Percentiles rank a stretch among this genome's conserved stretches.
Conservation (phyloP, 2,329 filamentous ascomycete species). For the Neofusicoccum sp. region DNA sequence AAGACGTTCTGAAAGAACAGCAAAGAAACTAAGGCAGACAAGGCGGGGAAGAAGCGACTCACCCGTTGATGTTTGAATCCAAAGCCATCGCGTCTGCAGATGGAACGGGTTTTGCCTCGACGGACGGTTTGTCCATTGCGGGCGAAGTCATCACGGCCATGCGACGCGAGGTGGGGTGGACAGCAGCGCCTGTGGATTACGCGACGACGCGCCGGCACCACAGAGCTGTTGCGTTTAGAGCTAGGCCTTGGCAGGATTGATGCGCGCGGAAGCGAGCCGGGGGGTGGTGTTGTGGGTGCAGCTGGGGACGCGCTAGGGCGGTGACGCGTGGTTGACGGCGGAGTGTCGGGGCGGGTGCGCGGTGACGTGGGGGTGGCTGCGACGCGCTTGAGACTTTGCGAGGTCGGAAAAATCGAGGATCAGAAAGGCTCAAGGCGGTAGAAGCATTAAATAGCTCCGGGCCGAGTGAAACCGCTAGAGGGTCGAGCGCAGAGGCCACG, state of each 20-base stretch:
- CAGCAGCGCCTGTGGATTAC: conserved; percentile 15
- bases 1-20: conserved; percentile 18
- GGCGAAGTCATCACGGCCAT: conserved; percentile 43
- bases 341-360: conserved; percentile 8
- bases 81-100: conserved; percentile 53
- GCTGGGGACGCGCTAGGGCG: conserved; percentile 15
- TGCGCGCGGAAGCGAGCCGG: conserved; percentile 15
- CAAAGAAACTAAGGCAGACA: conserved; percentile 19
- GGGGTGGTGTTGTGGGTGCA: conserved; percentile 11
- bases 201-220: conserved; percentile 17
- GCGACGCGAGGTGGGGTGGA: conserved; percentile 21
- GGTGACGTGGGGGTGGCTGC: conserved; percentile 18
- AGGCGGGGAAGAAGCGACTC: conserved; percentile 43
- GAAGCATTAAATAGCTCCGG: conserved; percentile 18
- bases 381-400: conserved; percentile 19
- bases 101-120: conserved; percentile 50
- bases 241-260: conserved; percentile 13
- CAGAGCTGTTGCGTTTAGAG: conserved; percentile 6
- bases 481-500: conserved; percentile 6
- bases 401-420: conserved; percentile 18
- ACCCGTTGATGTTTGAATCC: conserved; percentile 59
- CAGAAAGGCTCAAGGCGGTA: conserved; percentile 16
- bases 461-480: conserved; percentile 17
- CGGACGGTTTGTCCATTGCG: conserved; percentile 34
- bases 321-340: conserved; percentile 16